Conservation (phyloP, 352 stramenopile species). For the Globisporangium splendens region DNA sequence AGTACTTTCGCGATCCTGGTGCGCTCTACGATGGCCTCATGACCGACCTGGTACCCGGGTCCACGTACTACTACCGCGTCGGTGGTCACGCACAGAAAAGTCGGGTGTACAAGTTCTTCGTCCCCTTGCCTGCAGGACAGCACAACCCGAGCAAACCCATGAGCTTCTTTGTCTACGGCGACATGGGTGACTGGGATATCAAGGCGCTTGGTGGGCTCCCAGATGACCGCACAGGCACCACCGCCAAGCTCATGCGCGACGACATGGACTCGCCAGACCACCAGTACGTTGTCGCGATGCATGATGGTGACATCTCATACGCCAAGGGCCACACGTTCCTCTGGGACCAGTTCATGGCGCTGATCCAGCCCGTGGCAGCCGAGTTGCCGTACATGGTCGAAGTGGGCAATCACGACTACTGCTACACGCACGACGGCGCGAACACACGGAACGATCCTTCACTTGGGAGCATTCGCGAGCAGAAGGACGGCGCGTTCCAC, state of each 20-base stretch:
- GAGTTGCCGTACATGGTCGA: constrained; percentile 79
- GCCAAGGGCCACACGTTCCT: constrained; percentile 59
- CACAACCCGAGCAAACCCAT: constrained; percentile 5
- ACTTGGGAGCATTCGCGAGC: no score
- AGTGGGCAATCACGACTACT: constrained; percentile 39
- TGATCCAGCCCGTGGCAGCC: constrained; percentile 76
- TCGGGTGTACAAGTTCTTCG: constrained; percentile 15
- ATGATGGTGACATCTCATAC: constrained; percentile 63
- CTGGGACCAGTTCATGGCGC: constrained; percentile 83
- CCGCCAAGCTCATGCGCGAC: neutral
- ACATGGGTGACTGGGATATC: constrained; percentile 36
- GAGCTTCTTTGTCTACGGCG: constrained; percentile 49
- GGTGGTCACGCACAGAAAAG: constrained; percentile 4
- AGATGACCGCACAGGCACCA: neutral
- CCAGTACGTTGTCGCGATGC: neutral
- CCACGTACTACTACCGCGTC: constrained; percentile 18
- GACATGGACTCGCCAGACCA: neutral
- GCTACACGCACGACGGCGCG: neutral
- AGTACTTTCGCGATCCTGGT: constrained; percentile 12
- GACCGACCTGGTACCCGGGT: constrained; percentile 5
- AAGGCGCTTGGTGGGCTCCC: neutral
- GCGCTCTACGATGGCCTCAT: constrained; percentile 15
- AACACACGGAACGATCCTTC: no score
- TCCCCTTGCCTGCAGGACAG: neutral
- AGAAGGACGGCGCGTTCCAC: no score